Conservation (phyloP, 2,329 filamentous ascomycete genomes). For the Fusarium compactum region DNA sequence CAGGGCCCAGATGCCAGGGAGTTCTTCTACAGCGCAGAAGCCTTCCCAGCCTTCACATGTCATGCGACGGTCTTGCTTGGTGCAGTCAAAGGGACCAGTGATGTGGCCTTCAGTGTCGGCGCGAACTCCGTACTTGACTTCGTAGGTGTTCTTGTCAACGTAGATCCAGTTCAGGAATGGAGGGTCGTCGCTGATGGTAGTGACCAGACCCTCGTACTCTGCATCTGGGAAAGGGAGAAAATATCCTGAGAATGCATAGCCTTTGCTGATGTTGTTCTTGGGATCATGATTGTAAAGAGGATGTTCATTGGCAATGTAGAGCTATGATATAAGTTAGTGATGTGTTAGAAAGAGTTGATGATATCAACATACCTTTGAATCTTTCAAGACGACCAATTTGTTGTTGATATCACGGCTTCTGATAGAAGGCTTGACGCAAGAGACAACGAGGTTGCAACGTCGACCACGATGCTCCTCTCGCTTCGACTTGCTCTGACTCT, state of each 20-base stretch:
- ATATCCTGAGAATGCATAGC: slow-evolving; percentile 68
- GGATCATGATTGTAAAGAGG: slow-evolving; percentile 44
- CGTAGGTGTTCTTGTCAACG: slow-evolving; percentile 59
- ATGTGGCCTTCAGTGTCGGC: slow-evolving; percentile 57
- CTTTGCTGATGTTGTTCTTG: slow-evolving; percentile 59
- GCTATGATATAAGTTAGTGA: slow-evolving; percentile 31
- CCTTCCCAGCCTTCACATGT: slow-evolving; percentile 64
- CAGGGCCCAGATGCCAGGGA: slow-evolving; percentile 57
- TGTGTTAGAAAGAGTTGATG: background rate
- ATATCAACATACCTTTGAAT: slow-evolving; percentile 51
- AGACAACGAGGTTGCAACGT: slow-evolving; percentile 61
- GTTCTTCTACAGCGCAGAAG: slow-evolving; percentile 61
- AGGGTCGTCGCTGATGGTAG: slow-evolving; percentile 62
- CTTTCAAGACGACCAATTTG: slow-evolving; percentile 59
- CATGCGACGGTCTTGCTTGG: slow-evolving; percentile 63
- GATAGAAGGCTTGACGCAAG: slow-evolving; percentile 60
- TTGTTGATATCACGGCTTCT: slow-evolving; percentile 59
- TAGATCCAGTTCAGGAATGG: slow-evolving; percentile 66
- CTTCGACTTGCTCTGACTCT: slow-evolving; percentile 59
- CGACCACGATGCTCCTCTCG: slow-evolving; percentile 61
- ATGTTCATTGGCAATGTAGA: slow-evolving; percentile 48
- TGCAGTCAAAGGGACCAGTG: slow-evolving; percentile 65
- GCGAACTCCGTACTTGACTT: slow-evolving; percentile 61
- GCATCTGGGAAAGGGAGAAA: slow-evolving; percentile 68
- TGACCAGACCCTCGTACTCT: slow-evolving; percentile 60